Evolutionary conservation across 2,329 filamentous ascomycete genomes (phyloP), one percentile per base, ranked within the genome.

Genomic region (Cladobotryum protrusum): DNA sequence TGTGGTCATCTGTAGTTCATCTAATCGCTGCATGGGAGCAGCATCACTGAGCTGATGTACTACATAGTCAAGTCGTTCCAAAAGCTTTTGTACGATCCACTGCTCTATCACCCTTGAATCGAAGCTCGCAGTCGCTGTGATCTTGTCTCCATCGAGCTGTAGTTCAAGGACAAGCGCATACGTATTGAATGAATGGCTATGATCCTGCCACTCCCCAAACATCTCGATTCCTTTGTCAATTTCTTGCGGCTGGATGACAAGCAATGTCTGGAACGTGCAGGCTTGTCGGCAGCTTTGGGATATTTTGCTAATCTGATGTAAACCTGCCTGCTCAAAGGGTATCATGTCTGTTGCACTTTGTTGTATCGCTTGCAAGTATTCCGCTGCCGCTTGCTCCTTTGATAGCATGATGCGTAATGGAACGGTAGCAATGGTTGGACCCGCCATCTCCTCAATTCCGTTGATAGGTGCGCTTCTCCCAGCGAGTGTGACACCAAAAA

Each of bases 311-410:
- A 58, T 58, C 3, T 15, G 15, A 19, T 53, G 53, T 4, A 59
- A 39, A 1, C 57, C 57, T 7, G 50, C 52, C 15, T 58, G 54
- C 39, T 58, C 55, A 33, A 43, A 54, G 0, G 43, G 48, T 3
- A 53, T 52, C 50, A 54, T 54, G 7, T 54, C 51, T 1, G 49
- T 17, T 13, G 50, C 43, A 42, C 54, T 47, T 5, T 43, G 11
- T 29, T 63, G 59, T 0, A 62, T 34, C 0, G 59, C 57, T 15
- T 72, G 60, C 11, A 82, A 61, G 24, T 34, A 34, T 14, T 18
- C 17, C n/a, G 13, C 15, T 1, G 15, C 12, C 12, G 29, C 19
- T 17, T 15, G 15, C 3, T 17, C 29, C 24, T 33, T 15, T 15
- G 29, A n/a, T 17, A 45, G 4, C 11, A 53, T 53, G 3, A 63